Evolutionary conservation across 768 basidiomycete genomes (phyloP).

Genomic region (Guyanaporus albipodus): DNA sequence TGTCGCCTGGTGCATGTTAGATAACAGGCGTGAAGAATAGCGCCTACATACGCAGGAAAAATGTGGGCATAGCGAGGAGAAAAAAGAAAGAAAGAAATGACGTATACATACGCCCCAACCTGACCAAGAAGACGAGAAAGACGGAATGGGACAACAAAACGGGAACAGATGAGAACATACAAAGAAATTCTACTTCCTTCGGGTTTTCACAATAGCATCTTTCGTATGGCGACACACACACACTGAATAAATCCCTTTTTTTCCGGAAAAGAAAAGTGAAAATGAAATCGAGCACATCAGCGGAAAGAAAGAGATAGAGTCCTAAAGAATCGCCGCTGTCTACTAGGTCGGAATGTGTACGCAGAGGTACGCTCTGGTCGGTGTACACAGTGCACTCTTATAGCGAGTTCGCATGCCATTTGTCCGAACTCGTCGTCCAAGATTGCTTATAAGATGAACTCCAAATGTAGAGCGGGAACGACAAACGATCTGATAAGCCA

Average conservation of each 20-base stretch:
- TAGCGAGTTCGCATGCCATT: neutral
- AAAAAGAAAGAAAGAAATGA: too few relatives aligned
- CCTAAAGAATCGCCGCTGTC: slow-evolving; percentile 2
- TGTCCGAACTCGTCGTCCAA: neutral
- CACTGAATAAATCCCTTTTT: slow-evolving; percentile 5
- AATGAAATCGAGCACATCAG: neutral
- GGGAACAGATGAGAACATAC: neutral
- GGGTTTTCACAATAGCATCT: neutral
- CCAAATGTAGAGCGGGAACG: slow-evolving; percentile 3
- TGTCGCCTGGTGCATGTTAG: too few relatives aligned
- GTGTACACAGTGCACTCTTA: neutral
- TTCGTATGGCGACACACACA: neutral
- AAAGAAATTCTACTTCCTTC: neutral
- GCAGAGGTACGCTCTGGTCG: neutral
- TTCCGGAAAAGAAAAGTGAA: slow-evolving; percentile 4
- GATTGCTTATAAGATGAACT: neutral
- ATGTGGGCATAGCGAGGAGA: too few relatives aligned
- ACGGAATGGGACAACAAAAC: neutral
- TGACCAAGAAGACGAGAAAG: neutral
- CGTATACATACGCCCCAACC: too few relatives aligned
- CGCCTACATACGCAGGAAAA: too few relatives aligned
- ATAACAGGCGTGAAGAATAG: too few relatives aligned
- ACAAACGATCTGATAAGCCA: slow-evolving; percentile 10
- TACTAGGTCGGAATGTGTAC: slow-evolving; percentile 7
- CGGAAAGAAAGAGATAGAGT: neutral